A percentile compares a stretch with the other conserved stretches of the same genome.
These are phyloP conservation scores for Alternaria angustiovoidea DNA, from an alignment of 2,329 filamentous ascomycete species.

Conservation along the genomic window DNA sequence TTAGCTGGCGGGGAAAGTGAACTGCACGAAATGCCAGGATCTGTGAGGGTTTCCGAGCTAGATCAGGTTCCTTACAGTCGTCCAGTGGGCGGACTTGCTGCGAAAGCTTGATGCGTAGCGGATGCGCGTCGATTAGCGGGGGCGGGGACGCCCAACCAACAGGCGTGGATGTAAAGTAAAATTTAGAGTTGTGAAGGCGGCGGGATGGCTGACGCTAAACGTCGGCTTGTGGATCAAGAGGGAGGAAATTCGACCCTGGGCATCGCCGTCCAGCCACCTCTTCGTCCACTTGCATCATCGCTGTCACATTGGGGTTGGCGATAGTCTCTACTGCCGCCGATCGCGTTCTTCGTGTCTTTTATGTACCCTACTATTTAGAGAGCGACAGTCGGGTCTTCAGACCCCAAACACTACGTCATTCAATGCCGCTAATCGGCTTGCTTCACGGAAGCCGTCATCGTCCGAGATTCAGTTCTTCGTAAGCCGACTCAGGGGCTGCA, in stretches of 20 bases:
- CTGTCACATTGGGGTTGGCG: background rate
- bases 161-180: background rate
- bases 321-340: background rate
- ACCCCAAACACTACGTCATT: background rate
- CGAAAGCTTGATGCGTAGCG: background rate
- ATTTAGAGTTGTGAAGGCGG: background rate
- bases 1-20: constrained; percentile 6
- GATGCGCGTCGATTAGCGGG: background rate
- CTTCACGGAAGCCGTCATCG: background rate
- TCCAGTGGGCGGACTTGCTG: background rate
- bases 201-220: background rate
- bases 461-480: background rate
- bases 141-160: no score
- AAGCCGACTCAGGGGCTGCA: background rate
- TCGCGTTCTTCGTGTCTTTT: background rate
- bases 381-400: background rate
- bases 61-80: background rate
- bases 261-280: background rate
- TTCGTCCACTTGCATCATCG: background rate
- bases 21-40: constrained; percentile 8
- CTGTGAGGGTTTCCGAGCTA: background rate
- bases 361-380: background rate
- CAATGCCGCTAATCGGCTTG: background rate
- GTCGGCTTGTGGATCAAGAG: background rate
- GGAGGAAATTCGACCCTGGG: background rate